Percentiles rank a stretch among this genome's conserved stretches.
These are phyloP conservation scores for Fusarium decemcellulare DNA, from an alignment of 2,329 filamentous ascomycete species.

Conservation along the genomic window DNA sequence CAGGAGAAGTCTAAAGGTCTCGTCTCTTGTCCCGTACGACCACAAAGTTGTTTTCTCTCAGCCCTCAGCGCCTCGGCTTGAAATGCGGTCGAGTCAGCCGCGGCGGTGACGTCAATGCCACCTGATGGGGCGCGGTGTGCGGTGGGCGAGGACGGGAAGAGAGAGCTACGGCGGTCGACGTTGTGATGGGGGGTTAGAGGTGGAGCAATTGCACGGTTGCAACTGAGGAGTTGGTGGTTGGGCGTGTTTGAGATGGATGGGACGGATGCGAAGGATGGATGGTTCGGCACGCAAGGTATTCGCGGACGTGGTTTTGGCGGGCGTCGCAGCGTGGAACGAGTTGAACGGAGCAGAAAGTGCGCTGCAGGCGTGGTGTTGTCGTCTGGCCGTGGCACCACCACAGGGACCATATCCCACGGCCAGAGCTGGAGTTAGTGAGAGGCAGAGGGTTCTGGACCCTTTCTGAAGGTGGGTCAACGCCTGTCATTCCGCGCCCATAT, in stretches of 20 bases:
- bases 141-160: conserved; percentile 32
- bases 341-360: conserved; percentile 12
- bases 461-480: conserved; percentile 30
- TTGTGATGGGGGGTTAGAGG: conserved; percentile 21
- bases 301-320: conserved; percentile 19
- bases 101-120: conserved; percentile 47
- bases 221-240: conserved; percentile 18
- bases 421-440: conserved; percentile 6
- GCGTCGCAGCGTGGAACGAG: conserved; percentile 32
- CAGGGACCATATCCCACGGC: conserved; percentile 4
- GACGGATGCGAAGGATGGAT: conserved; percentile 25
- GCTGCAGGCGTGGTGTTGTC: conserved; percentile 44
- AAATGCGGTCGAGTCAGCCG: conserved; percentile 23
- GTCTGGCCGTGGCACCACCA: conserved; percentile 40
- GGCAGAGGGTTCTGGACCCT: conserved; percentile 35
- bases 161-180: conserved; percentile 12
- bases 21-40: conserved; percentile 30
- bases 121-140: conserved; percentile 38
- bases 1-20: conserved; percentile 17
- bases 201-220: conserved; percentile 17
- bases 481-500: conserved; percentile 6
- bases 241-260: conserved; percentile 24
- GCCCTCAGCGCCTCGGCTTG: conserved; percentile 23
- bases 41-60: conserved; percentile 21
- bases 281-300: conserved; percentile 26